Conservation (phyloP, 169 alveolate species). For the Perkinsus chesapeaki region DNA sequence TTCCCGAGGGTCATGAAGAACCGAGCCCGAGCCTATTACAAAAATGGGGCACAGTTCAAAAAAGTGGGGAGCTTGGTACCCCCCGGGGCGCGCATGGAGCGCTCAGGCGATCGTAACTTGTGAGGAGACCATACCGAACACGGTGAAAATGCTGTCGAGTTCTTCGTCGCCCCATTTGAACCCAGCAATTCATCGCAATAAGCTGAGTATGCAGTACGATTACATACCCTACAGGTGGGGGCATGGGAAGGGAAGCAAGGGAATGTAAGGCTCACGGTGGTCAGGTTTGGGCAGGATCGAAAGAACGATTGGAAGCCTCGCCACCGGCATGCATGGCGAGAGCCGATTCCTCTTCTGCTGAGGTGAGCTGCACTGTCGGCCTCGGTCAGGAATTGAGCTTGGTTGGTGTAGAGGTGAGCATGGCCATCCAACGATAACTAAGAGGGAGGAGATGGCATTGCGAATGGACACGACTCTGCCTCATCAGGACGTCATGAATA, state of each 20-base stretch:
- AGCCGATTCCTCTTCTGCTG: background rate
- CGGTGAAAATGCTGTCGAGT: constrained; percentile 68
- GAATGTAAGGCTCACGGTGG: background rate
- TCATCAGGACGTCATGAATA: background rate
- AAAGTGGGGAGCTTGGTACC: constrained; percentile 16
- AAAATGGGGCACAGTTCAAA: constrained; percentile 70
- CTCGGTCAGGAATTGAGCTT: background rate
- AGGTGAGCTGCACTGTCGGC: background rate
- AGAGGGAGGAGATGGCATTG: background rate
- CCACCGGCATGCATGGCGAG: constrained; percentile 6
- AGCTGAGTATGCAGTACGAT: constrained; percentile 29
- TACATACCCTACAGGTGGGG: constrained; percentile 56
- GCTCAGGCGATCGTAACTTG: constrained; percentile 58
- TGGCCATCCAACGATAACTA: background rate
- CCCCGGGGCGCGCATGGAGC: background rate
- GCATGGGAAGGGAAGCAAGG: constrained; percentile 28
- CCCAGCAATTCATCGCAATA: constrained; percentile 54
- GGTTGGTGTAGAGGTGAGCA: background rate
- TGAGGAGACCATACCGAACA: constrained; percentile 70
- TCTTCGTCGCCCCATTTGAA: constrained; percentile 54
- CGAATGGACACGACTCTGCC: background rate
- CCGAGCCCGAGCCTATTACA: constrained; percentile 43
- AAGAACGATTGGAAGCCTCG: constrained; percentile 5
- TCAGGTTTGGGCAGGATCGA: background rate
- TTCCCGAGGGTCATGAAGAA: constrained; percentile 60